These are phyloP conservation scores for Chlamydomonas schloesseri DNA, from an alignment of 139 green algal genomes.

Conservation along the genomic window DNA sequence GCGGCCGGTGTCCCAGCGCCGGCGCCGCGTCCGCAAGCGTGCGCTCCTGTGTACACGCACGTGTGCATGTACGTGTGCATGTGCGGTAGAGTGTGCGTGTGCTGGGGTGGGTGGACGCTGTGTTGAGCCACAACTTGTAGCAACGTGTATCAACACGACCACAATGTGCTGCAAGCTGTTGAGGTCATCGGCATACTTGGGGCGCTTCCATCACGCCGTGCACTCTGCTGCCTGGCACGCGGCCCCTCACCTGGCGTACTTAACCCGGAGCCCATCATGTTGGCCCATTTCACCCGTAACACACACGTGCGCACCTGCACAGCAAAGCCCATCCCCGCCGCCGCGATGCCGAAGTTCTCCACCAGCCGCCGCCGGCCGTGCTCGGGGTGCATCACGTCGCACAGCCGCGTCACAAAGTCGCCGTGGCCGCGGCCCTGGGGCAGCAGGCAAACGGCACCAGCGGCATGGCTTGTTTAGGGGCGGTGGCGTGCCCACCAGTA, in stretches of 20 bases:
- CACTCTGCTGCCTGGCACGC: background rate
- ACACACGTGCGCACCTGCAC: conserved; percentile 46
- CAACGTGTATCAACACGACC: too few relatives aligned
- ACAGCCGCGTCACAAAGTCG: conserved; percentile 74
- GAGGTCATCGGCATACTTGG: too few relatives aligned
- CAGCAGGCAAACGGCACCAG: too few relatives aligned
- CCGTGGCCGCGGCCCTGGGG: conserved; percentile 69
- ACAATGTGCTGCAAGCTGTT: too few relatives aligned
- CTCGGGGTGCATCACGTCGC: conserved; percentile 47
- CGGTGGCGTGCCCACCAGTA: too few relatives aligned
- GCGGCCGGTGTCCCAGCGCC: background rate
- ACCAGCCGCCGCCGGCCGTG: conserved; percentile 22
- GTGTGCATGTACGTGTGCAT: background rate
- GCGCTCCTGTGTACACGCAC: background rate
- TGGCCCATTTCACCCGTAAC: background rate
- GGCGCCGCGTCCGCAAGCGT: conserved; percentile 24
- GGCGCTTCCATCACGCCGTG: too few relatives aligned
- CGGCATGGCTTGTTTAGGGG: too few relatives aligned
- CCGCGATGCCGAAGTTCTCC: conserved; percentile 48
- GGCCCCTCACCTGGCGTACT: too few relatives aligned
- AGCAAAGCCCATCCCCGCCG: conserved; percentile 43
- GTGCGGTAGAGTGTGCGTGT: background rate
- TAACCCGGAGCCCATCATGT: background rate
- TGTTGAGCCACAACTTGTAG: too few relatives aligned
- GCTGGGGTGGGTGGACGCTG: background rate